Conservation (phyloP, 139 green algal species). For the Coelastrella sp. region DNA sequence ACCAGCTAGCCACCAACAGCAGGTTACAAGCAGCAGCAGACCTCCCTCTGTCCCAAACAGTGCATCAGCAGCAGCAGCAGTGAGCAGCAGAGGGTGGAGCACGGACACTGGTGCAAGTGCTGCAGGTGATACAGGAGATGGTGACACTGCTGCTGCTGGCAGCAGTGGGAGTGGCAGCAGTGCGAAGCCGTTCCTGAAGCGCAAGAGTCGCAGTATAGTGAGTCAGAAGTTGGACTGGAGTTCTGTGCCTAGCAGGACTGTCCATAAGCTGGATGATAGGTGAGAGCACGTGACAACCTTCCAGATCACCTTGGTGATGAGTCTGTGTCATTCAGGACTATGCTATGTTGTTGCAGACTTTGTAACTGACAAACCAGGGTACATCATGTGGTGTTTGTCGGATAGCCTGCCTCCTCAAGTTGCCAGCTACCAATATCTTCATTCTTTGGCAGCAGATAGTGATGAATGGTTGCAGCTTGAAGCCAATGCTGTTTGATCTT, state of each 20-base stretch:
- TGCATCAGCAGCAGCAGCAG: slow-evolving; percentile 31
- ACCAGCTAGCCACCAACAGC: not conserved
- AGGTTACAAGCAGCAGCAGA: not conserved
- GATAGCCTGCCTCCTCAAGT: too few relatives aligned
- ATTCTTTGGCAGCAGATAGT: too few relatives aligned
- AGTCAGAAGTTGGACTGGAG: slow-evolving; percentile 34
- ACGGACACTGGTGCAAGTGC: not conserved
- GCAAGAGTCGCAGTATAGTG: not conserved
- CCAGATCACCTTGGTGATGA: too few relatives aligned
- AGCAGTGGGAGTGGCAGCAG: not conserved
- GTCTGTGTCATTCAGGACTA: too few relatives aligned
- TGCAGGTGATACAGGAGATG: not conserved
- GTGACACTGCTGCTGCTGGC: slow-evolving; percentile 25
- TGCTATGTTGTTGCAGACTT: too few relatives aligned
- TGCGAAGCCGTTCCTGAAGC: slow-evolving; percentile 34
- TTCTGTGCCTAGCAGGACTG: slow-evolving; percentile 17
- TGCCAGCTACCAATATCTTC: too few relatives aligned
- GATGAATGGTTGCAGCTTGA: too few relatives aligned
- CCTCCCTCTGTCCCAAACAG: too few relatives aligned
- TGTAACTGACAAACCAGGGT: too few relatives aligned
- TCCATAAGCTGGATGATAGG: not conserved
- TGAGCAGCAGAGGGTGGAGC: not conserved
- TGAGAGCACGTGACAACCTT: not conserved
- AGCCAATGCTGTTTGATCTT: too few relatives aligned
- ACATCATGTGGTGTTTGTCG: too few relatives aligned